These are phyloP conservation scores for Monosporascus sp. DNA, from an alignment of 2,329 filamentous ascomycete genomes.

Conservation along the genomic window DNA sequence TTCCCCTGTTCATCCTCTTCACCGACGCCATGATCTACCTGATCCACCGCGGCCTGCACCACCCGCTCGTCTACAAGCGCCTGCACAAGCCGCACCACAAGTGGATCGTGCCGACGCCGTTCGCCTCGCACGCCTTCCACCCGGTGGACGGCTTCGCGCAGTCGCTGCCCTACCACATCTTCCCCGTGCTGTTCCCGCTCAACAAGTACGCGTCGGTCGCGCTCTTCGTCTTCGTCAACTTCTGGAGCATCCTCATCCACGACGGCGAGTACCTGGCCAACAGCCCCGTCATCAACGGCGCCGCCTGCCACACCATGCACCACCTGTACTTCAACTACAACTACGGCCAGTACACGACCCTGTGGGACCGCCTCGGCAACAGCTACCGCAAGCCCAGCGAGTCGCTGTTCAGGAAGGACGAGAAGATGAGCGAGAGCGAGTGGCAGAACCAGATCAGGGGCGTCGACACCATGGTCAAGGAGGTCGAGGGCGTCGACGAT, in stretches of 20 bases:
- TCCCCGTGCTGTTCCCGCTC: slow-evolving; percentile 86
- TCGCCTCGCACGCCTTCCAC: slow-evolving; percentile 90
- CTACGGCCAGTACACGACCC: slow-evolving; percentile 89
- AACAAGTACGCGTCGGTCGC: slow-evolving; percentile 84
- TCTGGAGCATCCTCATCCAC: slow-evolving; percentile 96
- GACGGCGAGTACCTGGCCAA: slow-evolving; percentile 93
- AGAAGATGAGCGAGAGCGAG: slow-evolving; percentile 75
- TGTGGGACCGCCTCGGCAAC: slow-evolving; percentile 83
- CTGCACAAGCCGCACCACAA: slow-evolving; percentile 98
- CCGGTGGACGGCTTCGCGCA: slow-evolving; percentile 87
- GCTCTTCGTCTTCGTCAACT: slow-evolving; percentile 88
- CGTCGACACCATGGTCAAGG: slow-evolving; percentile 70
- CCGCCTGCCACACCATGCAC: slow-evolving; percentile 90
- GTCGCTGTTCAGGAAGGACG: slow-evolving; percentile 77
- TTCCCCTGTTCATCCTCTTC: slow-evolving; percentile 74
- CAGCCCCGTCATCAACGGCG: slow-evolving; percentile 87
- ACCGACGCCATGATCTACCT: slow-evolving; percentile 76
- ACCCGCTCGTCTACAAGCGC: slow-evolving; percentile 72
- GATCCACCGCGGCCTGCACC: slow-evolving; percentile 72
- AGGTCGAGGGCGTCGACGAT: slow-evolving; percentile 59
- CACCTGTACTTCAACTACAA: slow-evolving; percentile 87
- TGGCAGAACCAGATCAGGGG: slow-evolving; percentile 74
- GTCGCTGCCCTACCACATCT: slow-evolving; percentile 86
- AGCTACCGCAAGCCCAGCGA: slow-evolving; percentile 83
- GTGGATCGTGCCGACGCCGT: slow-evolving; percentile 98